A percentile compares a stretch with the other conserved stretches of the same genome.
phyloP scores from a whole-genome alignment of 148 eudicot genomes.

The Nepenthes mirabilis region DNA sequence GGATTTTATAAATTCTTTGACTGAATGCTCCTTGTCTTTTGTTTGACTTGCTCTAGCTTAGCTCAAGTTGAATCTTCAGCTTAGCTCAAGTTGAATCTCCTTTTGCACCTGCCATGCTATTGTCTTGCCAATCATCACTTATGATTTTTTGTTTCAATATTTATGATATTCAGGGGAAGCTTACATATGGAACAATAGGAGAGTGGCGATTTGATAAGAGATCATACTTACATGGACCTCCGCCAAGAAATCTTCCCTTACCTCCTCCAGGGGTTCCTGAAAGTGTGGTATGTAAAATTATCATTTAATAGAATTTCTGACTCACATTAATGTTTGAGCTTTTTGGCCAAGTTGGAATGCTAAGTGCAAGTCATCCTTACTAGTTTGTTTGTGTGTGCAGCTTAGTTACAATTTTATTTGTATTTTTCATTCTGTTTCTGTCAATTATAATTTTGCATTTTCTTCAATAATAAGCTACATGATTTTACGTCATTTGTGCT shows the following conservation, averaged over 20 bases:
- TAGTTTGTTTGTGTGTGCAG: too few relatives aligned
- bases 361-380: too few relatives aligned
- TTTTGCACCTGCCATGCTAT: not conserved
- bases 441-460: too few relatives aligned
- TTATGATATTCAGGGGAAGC: conserved; percentile 18
- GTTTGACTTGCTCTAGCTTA: not conserved
- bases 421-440: too few relatives aligned
- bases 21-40: not conserved
- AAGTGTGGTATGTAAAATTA: conserved; percentile 28
- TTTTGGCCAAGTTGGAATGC: not conserved
- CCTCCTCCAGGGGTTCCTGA: conserved; percentile 40
- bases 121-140: not conserved
- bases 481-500: too few relatives aligned
- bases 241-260: conserved; percentile 31
- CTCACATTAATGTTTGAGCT: not conserved
- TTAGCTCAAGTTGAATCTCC: not conserved
- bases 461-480: too few relatives aligned
- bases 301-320: not conserved
- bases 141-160: not conserved
- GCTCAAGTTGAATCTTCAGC: not conserved
- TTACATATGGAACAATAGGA: conserved; percentile 28
- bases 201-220: conserved; percentile 46
- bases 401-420: too few relatives aligned
- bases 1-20: not conserved
- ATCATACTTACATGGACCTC: conserved; percentile 19